Percentiles rank a stretch among this genome's conserved stretches.
Conservation (phyloP, 2,329 filamentous ascomycete genomes). For the Camillea tinctor region DNA sequence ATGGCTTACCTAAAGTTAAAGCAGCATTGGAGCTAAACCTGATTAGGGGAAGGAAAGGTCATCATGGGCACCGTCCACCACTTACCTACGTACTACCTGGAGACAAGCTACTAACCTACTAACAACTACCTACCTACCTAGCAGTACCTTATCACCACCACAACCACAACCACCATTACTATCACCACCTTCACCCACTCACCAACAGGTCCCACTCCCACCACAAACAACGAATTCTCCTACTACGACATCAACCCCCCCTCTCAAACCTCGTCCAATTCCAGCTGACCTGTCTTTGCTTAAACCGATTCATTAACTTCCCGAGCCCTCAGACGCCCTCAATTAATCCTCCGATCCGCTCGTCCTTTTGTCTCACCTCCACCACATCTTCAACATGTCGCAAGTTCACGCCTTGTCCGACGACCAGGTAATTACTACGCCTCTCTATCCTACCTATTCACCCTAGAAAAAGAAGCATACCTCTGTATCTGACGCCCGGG, state of each 20-base stretch:
- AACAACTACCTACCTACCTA: too few relatives aligned
- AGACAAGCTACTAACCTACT: neutral
- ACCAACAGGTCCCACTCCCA: constrained; percentile 3
- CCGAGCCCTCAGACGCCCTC: neutral
- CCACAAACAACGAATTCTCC: constrained; percentile 10
- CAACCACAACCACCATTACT: too few relatives aligned
- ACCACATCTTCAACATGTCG: constrained; percentile 68
- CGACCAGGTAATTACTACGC: constrained; percentile 71
- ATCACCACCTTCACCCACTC: neutral
- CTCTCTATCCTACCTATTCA: constrained; percentile 10
- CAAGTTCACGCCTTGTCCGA: constrained; percentile 93
- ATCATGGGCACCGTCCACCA: neutral
- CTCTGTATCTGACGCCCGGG: neutral
- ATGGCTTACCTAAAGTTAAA: too few relatives aligned
- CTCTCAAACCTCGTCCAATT: neutral
- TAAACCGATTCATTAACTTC: neutral
- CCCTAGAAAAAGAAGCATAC: constrained; percentile 13
- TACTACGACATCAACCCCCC: constrained; percentile 7
- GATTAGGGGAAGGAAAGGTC: neutral
- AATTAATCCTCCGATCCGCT: neutral
- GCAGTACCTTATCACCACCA: too few relatives aligned
- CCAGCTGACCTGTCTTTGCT: neutral
- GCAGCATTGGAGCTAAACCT: too few relatives aligned
- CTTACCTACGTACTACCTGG: neutral
- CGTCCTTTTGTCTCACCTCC: constrained; percentile 14